These are phyloP conservation scores for Apiospora pterosperma DNA, from an alignment of 2,329 filamentous ascomycete genomes.

Conservation along the genomic window DNA sequence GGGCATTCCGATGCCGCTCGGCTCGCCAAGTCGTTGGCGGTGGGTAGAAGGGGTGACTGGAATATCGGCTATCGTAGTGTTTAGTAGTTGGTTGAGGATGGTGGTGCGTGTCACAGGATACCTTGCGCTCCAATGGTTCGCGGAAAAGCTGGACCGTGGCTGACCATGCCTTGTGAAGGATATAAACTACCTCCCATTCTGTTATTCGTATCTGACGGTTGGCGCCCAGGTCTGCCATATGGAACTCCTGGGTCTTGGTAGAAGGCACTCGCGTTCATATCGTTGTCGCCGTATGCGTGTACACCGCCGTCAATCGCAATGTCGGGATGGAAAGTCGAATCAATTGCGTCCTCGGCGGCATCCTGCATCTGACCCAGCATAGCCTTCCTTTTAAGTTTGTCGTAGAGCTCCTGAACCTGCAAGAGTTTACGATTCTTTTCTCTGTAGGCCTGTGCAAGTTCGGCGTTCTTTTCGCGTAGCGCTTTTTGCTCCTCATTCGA, in stretches of 20 bases:
- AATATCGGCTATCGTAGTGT: slow-evolving; percentile 19
- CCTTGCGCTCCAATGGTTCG: slow-evolving; percentile 16
- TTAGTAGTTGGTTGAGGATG: background rate
- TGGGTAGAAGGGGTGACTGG: slow-evolving; percentile 31
- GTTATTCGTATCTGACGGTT: slow-evolving; percentile 11
- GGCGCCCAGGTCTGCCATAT: slow-evolving; percentile 11
- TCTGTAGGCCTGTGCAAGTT: slow-evolving; percentile 61
- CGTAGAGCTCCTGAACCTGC: slow-evolving; percentile 64
- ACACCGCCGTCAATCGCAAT: background rate
- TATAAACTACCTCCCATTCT: slow-evolving; percentile 7
- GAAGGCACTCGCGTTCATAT: background rate
- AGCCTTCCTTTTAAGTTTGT: slow-evolving; percentile 54
- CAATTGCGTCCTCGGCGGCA: slow-evolving; percentile 49
- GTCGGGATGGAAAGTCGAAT: slow-evolving; percentile 31
- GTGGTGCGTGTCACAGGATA: slow-evolving; percentile 7
- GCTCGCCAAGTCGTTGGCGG: slow-evolving; percentile 25
- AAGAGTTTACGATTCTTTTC: slow-evolving; percentile 69
- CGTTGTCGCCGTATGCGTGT: background rate
- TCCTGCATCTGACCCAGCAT: slow-evolving; percentile 53
- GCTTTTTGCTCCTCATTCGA: slow-evolving; percentile 60
- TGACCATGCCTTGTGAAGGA: slow-evolving; percentile 6
- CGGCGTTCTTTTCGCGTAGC: slow-evolving; percentile 68
- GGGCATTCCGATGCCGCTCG: slow-evolving; percentile 22
- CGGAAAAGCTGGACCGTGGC: slow-evolving; percentile 9
- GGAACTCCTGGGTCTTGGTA: slow-evolving; percentile 11